phyloP scores from a whole-genome alignment of 2,329 filamentous ascomycete genomes.

The Parastagonospora nodorum region DNA sequence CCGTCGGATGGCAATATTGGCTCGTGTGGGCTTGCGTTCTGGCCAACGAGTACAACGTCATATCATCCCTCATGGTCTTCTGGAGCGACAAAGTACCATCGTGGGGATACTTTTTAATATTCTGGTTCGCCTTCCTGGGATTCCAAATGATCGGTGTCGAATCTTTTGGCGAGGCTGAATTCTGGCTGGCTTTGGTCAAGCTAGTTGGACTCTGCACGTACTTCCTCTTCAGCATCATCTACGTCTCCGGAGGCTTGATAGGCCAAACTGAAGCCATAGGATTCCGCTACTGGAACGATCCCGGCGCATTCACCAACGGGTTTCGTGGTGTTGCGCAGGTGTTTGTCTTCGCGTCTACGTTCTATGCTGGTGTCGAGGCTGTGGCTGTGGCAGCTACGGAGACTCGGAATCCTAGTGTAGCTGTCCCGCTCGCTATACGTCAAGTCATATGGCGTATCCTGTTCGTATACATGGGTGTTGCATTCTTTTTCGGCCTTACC shows the following conservation, averaged over 20 bases:
- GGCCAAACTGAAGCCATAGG: conserved; percentile 39
- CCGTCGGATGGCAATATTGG: conserved; percentile 43
- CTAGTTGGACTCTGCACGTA: conserved; percentile 45
- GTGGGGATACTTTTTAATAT: conserved; percentile 50
- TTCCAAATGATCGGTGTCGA: conserved; percentile 50
- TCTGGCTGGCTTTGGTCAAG: conserved; percentile 50
- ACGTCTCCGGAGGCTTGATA: conserved; percentile 38
- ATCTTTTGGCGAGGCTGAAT: conserved; percentile 51
- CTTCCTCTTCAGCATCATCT: conserved; percentile 50
- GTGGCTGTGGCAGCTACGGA: conserved; percentile 45
- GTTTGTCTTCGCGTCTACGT: conserved; percentile 51
- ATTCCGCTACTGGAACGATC: conserved; percentile 48
- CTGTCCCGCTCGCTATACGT: conserved; percentile 55
- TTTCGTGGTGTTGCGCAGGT: conserved; percentile 50
- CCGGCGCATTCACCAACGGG: conserved; percentile 48
- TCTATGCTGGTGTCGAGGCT: conserved; percentile 46
- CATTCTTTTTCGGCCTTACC: conserved; percentile 62
- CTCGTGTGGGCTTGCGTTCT: conserved; percentile 69
- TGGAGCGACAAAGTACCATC: conserved; percentile 61
- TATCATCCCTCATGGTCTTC: conserved; percentile 68
- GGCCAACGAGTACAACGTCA: conserved; percentile 73
- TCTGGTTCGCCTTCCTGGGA: conserved; percentile 45
- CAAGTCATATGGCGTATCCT: conserved; percentile 51
- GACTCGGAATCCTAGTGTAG: conserved; percentile 50
- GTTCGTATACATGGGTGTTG: conserved; percentile 52